These are phyloP conservation scores for Pseudogymnoascus sp. DNA, from an alignment of 2,329 filamentous ascomycete genomes.

Conservation along the genomic window DNA sequence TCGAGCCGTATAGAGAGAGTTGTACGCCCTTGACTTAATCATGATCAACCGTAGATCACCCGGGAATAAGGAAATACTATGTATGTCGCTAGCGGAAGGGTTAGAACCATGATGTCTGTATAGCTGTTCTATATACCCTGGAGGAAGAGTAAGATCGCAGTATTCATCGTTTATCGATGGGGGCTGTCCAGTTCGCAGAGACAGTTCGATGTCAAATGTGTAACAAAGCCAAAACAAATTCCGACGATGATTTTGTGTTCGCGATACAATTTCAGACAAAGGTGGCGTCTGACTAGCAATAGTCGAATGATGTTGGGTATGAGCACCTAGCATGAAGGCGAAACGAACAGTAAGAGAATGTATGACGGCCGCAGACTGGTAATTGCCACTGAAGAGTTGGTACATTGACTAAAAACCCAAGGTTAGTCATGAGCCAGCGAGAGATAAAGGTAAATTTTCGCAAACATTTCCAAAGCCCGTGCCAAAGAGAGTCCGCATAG, in stretches of 20 bases:
- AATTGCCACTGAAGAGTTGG: not conserved
- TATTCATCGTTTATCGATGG: constrained; percentile 44
- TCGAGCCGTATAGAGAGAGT: constrained; percentile 42
- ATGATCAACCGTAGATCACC: constrained; percentile 43
- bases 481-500: not conserved
- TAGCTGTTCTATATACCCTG: constrained; percentile 31
- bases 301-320: not conserved
- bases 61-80: constrained; percentile 29
- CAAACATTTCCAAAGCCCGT: not conserved
- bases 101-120: not conserved
- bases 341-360: not conserved
- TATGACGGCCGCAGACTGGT: not conserved
- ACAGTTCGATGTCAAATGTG: constrained; percentile 48
- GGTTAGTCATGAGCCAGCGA: not conserved
- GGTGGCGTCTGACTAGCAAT: not conserved
- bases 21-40: constrained; percentile 45
- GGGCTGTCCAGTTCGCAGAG: constrained; percentile 46
- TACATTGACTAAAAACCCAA: not conserved
- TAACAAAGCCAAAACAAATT: constrained; percentile 50
- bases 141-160: constrained; percentile 45
- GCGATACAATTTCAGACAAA: not conserved
- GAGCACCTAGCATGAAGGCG: not conserved
- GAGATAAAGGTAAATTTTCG: not conserved
- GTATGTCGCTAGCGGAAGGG: not conserved
- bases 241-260: constrained; percentile 26